A percentile compares a stretch with the other conserved stretches of the same genome.
Evolutionary conservation across 2,329 filamentous ascomycete genomes (phyloP).

Genomic region (Aureobasidium melanogenum): DNA sequence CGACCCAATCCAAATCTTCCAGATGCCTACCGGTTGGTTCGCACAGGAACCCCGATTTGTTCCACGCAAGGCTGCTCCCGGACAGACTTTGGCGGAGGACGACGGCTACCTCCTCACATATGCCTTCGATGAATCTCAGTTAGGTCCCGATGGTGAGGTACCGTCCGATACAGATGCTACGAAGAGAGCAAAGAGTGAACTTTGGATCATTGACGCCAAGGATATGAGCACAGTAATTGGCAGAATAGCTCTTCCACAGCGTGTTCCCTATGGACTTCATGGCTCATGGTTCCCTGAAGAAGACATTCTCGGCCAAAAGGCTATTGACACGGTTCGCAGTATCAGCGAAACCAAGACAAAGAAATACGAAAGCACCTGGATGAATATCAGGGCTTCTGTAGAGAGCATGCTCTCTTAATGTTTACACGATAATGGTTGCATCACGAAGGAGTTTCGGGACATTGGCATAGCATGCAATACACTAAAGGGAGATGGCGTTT

Average conservation of each 20-base stretch:
- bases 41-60: slow-evolving; percentile 62
- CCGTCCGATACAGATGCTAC: slow-evolving; percentile 31
- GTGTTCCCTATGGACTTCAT: slow-evolving; percentile 63
- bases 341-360: slow-evolving; percentile 18
- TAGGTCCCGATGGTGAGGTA: slow-evolving; percentile 28
- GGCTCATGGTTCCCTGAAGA: slow-evolving; percentile 51
- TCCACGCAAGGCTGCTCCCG: slow-evolving; percentile 27
- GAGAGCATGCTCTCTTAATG: slow-evolving; percentile 21
- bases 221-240: slow-evolving; percentile 54
- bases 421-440: background rate
- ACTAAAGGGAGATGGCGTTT: background rate
- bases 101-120: slow-evolving; percentile 61
- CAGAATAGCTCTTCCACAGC: slow-evolving; percentile 51
- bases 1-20: slow-evolving; percentile 55
- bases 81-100: slow-evolving; percentile 42
- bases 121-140: slow-evolving; percentile 60
- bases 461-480: background rate
- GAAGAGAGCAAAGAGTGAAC: slow-evolving; percentile 43
- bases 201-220: slow-evolving; percentile 60
- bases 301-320: slow-evolving; percentile 42
- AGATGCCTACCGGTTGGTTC: slow-evolving; percentile 51
- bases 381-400: slow-evolving; percentile 21
- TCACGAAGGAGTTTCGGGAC: background rate
- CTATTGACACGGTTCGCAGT: slow-evolving; percentile 26
- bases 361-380: slow-evolving; percentile 22